Base-by-base conservation (phyloP, 768 basidiomycete species). In the Tylopilus plumbeoviolaceoides region DNA sequence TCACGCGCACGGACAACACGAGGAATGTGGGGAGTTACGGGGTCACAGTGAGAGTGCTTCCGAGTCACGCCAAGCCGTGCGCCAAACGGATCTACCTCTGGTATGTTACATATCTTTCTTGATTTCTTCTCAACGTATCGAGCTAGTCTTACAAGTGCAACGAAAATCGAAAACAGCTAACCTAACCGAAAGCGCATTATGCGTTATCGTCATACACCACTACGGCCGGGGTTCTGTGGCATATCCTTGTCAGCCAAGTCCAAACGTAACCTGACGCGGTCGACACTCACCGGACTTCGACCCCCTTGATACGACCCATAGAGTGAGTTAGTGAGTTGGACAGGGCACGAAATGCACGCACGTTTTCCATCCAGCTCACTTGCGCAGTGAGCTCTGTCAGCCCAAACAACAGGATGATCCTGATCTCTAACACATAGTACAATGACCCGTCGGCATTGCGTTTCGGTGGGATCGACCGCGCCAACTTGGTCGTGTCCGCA, bases 341-440 rank as follows among this genome's bases (percentile, higher is more conserved):
- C 8, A 18, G 8, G n/a, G n/a, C 3, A 28, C n/a, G 14, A 1
- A 18, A 20, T 21, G 23, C 6, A 74, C 73, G 21, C 66, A 79
- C 78, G 47, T 74, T 70, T 40, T 80, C 78, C 55, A 69, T 63
- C 80, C 80, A 83, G 23, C 71, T 67, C 44, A 82, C 72, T 44
- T 79, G 75, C 0, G 79, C 80, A 52, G 72, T 75, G 55, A 82
- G 60, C 54, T 82, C 81, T 3, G 79, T 81, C 43, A 77, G 56
- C 5, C 81, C 81, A 50, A 83, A 80, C 8, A 76, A 63, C 21
- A 83, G 54, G 10, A 82, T 66, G 6, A 82, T 53, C 10, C 64
- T 66, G 45, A 69, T 54, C 15, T 69, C 68, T 39, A 68, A 50
- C 17, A 53, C 54, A n/a, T 58, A 66, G 40, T 70, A 69, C 57